These are phyloP conservation scores for Phytophthora quininea DNA, from an alignment of 352 stramenopile species.

Conservation along the genomic window DNA sequence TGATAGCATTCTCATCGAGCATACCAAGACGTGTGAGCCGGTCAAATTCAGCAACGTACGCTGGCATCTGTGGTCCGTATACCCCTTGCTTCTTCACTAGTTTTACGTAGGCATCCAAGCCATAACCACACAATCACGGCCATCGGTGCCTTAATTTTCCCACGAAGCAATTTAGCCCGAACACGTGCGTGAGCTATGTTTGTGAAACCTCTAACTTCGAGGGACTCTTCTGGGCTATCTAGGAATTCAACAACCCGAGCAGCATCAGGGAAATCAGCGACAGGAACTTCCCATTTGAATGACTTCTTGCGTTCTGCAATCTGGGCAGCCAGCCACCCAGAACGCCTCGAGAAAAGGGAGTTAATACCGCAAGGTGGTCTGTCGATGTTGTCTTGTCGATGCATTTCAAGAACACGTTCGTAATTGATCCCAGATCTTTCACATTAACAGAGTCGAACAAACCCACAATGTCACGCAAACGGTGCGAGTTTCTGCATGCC, in stretches of 20 bases:
- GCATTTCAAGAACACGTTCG: constrained; percentile 1
- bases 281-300: neutral
- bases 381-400: neutral
- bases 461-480: constrained; percentile 1
- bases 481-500: neutral
- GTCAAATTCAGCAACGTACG: neutral
- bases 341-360: neutral
- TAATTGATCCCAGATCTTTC: constrained; percentile 8
- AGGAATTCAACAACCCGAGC: neutral
- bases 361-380: neutral
- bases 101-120: neutral
- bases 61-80: neutral
- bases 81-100: neutral
- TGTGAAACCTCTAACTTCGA: neutral
- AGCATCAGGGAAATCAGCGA: neutral
- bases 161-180: neutral
- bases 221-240: neutral
- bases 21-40: neutral
- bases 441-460: constrained; percentile 9
- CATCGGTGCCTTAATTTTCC: neutral
- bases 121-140: neutral
- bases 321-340: neutral
- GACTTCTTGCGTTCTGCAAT: neutral
- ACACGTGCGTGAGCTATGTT: neutral
- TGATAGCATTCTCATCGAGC: neutral